Base-by-base conservation (phyloP, 257 asterid species). In the Hygrophila difformis region DNA sequence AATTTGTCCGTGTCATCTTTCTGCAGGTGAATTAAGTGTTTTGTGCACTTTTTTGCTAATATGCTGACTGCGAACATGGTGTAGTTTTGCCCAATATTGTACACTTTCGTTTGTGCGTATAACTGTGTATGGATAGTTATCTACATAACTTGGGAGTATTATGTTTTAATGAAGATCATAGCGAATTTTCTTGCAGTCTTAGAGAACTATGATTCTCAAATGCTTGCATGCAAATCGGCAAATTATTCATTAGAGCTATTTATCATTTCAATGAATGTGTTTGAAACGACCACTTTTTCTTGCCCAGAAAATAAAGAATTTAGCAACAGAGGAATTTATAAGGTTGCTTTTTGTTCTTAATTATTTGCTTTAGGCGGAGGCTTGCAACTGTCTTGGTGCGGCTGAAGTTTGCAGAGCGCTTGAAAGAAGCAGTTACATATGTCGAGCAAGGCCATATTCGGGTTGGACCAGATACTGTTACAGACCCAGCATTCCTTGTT, bases 381-480 rank as follows among this genome's bases (percentile, higher is more conserved):
- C 87, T 91, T 36, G 76, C 99, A 11, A 76, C 87, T 48, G 49
- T 82, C 51, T 31, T 91, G 61, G 78, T 78, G 54, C 59, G 58
- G 61, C 70, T 75, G 59, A 91, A 86, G 70, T 80, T 75, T 67
- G 92, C 96, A 1, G 94, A 86, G 60, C 96, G 78, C 70, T 62
- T 82, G 72, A 91, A 78, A 69, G 96, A 91, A 64, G 87, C 95
- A 15, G 78, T 78, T 9, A 91, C 94, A 19, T 91, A 86, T 56
- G 81, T 86, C n/a, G 95, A 91, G 35, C 95, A 91, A 62, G 95
- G 97, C 44, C 99, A 91, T 71, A 62, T 86, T 59, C 93, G 99
- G 14, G 94, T 91, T 11, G 99, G 99, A 50, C 96, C 99, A 0
- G 93, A 91, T 23, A 82, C 94, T 2, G 65, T 91, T 33, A 73